These are phyloP conservation scores for Bolboschoenus planiculmis DNA, from an alignment of 176 grass and related monocot species.

Conservation along the genomic window DNA sequence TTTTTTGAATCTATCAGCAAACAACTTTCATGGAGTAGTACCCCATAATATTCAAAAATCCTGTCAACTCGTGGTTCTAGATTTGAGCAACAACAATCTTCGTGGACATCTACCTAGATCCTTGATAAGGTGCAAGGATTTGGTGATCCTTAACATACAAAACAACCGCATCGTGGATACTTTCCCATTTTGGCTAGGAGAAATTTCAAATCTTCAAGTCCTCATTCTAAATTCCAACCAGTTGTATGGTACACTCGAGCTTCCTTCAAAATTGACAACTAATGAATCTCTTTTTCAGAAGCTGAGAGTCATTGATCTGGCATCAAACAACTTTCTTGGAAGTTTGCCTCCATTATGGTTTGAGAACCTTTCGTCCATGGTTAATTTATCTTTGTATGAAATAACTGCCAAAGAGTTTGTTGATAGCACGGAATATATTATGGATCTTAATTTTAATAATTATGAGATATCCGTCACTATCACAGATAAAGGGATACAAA, in stretches of 20 bases:
- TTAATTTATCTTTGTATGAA: neutral
- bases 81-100: constrained; percentile 30
- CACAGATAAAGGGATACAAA: neutral
- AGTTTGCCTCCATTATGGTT: neutral
- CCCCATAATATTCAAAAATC: neutral
- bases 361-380: neutral
- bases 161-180: neutral
- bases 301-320: neutral
- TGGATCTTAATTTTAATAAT: too few relatives aligned
- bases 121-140: neutral
- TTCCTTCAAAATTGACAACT: neutral
- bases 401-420: too few relatives aligned
- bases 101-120: neutral
- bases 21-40: constrained; percentile 22
- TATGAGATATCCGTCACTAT: neutral
- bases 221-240: neutral
- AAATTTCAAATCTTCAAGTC: neutral
- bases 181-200: constrained; percentile 19
- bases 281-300: neutral
- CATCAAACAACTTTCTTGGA: neutral
- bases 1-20: constrained; percentile 17
- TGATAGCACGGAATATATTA: too few relatives aligned
- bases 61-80: neutral
- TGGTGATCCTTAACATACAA: constrained; percentile 20
- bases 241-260: neutral